A percentile compares a stretch with the other conserved stretches of the same genome.
Conservation (phyloP, 2,329 filamentous ascomycete species). For the Scleromitrula shiraiana region DNA sequence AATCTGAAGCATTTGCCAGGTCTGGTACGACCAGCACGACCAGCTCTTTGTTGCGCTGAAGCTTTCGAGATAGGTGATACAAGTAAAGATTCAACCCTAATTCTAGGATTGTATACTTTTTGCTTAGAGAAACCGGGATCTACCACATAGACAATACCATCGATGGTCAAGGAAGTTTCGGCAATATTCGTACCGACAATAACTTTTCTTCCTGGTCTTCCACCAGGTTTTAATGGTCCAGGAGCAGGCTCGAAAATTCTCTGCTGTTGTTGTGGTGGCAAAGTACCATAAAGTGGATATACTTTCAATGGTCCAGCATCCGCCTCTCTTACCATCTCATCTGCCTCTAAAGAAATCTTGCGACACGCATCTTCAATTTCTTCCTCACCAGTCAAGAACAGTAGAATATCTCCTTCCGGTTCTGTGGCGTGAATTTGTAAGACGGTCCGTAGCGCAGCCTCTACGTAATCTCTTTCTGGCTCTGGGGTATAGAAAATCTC, state of each 20-base stretch:
- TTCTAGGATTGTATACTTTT: constrained; percentile 96
- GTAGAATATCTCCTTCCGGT: constrained; percentile 80
- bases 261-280: constrained; percentile 90
- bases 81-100: constrained; percentile 92
- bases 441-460: constrained; percentile 89
- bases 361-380: constrained; percentile 95
- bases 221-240: constrained; percentile 60
- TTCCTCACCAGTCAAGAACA: constrained; percentile 96
- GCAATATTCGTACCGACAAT: constrained; percentile 97
- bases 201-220: constrained; percentile 82
- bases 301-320: constrained; percentile 84
- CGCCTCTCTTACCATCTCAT: constrained; percentile 85
- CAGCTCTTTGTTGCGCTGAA: constrained; percentile 91
- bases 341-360: constrained; percentile 83
- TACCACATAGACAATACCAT: constrained; percentile 98
- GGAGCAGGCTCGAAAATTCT: constrained; percentile 91
- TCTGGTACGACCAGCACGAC: constrained; percentile 97
- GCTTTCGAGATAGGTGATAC: constrained; percentile 97
- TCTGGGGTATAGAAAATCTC: constrained; percentile 98
- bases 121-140: constrained; percentile 99
- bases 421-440: constrained; percentile 94
- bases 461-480: constrained; percentile 92
- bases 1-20: constrained; percentile 97
- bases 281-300: constrained; percentile 88
- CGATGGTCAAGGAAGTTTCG: constrained; percentile 94